phyloP scores from a whole-genome alignment of 306 rosid genomes.

The Trifolium fragiferum region DNA sequence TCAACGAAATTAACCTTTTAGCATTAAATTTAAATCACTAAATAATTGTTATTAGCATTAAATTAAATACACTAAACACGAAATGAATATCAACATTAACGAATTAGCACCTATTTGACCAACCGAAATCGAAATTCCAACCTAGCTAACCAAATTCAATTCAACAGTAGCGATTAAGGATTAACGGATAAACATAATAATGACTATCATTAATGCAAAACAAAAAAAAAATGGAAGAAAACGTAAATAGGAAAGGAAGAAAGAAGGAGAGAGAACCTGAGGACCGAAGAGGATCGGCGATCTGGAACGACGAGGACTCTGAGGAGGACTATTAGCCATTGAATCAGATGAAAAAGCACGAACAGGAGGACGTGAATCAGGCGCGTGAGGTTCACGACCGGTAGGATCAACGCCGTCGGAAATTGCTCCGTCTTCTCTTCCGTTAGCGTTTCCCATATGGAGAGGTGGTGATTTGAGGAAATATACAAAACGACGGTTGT shows the following conservation, averaged over 20 bases:
- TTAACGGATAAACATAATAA: background rate
- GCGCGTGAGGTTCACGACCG: constrained; percentile 49
- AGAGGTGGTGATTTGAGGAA: background rate
- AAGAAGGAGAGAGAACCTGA: constrained; percentile 59
- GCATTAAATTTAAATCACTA: constrained; percentile 12
- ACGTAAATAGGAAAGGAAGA: background rate
- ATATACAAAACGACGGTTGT: background rate
- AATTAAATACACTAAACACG: constrained; percentile 17
- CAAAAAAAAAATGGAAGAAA: constrained; percentile 22
- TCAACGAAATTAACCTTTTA: background rate
- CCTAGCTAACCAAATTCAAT: constrained; percentile 15
- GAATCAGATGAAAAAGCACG: constrained; percentile 65
- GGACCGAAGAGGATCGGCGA: constrained; percentile 79
- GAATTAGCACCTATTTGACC: constrained; percentile 24
- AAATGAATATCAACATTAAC: constrained; percentile 4
- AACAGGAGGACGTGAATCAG: constrained; percentile 41
- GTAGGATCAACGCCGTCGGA: constrained; percentile 33
- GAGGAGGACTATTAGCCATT: constrained; percentile 77
- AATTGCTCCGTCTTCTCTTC: constrained; percentile 58
- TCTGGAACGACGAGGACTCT: constrained; percentile 68
- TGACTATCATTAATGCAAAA: background rate
- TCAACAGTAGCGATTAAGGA: constrained; percentile 20
- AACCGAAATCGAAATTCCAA: constrained; percentile 26
- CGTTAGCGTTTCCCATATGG: constrained; percentile 80
- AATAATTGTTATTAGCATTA: constrained; percentile 2